phyloP scores from a whole-genome alignment of 2,329 filamentous ascomycete genomes.

The Ramularia collo-cygni region DNA sequence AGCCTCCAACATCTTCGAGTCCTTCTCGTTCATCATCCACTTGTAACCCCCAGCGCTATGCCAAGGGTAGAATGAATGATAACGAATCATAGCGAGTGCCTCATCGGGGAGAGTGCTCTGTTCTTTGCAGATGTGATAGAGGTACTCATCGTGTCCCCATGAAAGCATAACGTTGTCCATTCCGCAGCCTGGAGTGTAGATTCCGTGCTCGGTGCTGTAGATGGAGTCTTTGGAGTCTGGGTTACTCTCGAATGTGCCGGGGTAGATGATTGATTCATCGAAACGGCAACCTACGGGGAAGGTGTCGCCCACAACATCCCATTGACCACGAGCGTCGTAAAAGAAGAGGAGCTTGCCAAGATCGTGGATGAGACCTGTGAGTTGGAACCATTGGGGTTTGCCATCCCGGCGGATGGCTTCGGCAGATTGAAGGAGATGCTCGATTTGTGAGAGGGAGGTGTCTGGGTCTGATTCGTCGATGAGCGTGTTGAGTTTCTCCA shows the following conservation, averaged over 20 bases:
- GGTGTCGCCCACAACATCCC: slow-evolving; percentile 87
- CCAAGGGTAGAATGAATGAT: slow-evolving; percentile 92
- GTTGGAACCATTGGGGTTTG: slow-evolving; percentile 75
- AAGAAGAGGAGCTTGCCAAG: slow-evolving; percentile 75
- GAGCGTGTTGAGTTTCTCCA: slow-evolving; percentile 85
- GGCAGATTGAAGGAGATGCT: slow-evolving; percentile 80
- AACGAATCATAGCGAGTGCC: slow-evolving; percentile 85
- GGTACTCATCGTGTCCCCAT: slow-evolving; percentile 85
- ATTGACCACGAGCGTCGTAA: slow-evolving; percentile 78
- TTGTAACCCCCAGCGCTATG: slow-evolving; percentile 73
- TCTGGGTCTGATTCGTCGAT: slow-evolving; percentile 90
- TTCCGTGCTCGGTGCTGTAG: slow-evolving; percentile 70
- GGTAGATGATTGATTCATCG: slow-evolving; percentile 71
- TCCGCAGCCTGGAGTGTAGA: slow-evolving; percentile 72
- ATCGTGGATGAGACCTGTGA: slow-evolving; percentile 71
- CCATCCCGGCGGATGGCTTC: slow-evolving; percentile 83
- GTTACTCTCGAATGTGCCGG: slow-evolving; percentile 68
- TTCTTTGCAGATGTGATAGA: slow-evolving; percentile 80
- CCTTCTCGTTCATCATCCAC: slow-evolving; percentile 77
- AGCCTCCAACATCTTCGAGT: slow-evolving; percentile 70
- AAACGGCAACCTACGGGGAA: slow-evolving; percentile 74
- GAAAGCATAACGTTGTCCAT: slow-evolving; percentile 82
- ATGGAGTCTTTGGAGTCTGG: slow-evolving; percentile 64
- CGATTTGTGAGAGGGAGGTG: slow-evolving; percentile 78
- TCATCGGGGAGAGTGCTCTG: slow-evolving; percentile 73